Conservation (phyloP, 1,284 basidiomycete genomes). For the Cryptococcus floricola region DNA sequence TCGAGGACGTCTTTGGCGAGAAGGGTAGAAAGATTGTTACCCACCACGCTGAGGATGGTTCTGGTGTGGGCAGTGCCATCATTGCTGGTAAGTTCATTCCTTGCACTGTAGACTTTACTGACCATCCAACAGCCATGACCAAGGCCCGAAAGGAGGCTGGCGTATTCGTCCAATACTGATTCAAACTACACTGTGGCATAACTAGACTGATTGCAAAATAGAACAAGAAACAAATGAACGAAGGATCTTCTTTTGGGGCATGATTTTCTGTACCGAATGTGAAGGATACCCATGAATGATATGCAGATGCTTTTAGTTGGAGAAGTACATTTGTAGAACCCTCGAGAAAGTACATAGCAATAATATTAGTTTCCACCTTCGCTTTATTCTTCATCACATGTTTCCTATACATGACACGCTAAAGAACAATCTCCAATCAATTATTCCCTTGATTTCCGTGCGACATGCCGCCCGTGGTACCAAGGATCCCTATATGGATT, state of each 20-base stretch:
- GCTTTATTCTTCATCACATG: too few species aligned
- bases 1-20: slow-evolving; percentile 89
- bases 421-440: background rate
- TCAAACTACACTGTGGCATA: background rate
- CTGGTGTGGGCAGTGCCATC: slow-evolving; percentile 91
- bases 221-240: background rate
- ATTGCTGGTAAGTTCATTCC: slow-evolving; percentile 66
- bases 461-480: slow-evolving; percentile 8
- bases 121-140: slow-evolving; percentile 56
- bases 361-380: too few species aligned
- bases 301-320: background rate
- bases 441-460: background rate
- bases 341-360: too few species aligned
- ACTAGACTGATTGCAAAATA: background rate
- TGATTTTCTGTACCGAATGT: background rate
- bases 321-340: too few species aligned
- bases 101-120: background rate
- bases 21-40: slow-evolving; percentile 85
- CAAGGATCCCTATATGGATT: slow-evolving; percentile 17
- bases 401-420: background rate
- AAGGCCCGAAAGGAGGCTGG: slow-evolving; percentile 56
- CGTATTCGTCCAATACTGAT: slow-evolving; percentile 32
- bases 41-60: slow-evolving; percentile 89
- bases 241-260: background rate
- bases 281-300: too few species aligned